Evolutionary conservation across 192 early-diverging fungal genomes (phyloP).

Genomic region (Backusella parvicylindrica): DNA sequence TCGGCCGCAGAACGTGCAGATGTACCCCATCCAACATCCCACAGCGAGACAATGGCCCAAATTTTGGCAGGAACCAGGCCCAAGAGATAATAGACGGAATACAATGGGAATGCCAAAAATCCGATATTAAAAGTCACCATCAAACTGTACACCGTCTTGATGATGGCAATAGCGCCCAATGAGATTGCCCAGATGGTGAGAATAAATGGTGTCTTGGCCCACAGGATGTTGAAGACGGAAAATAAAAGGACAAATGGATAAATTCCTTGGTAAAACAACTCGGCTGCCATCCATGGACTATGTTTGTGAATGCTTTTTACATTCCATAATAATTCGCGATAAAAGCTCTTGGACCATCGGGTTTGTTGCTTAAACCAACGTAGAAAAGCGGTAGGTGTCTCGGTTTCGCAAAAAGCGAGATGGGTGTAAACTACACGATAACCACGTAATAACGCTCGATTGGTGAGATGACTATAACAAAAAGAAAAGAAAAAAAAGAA

Average conservation of each 20-base stretch:
- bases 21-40: constrained; percentile 60
- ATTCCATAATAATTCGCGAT: constrained; percentile 52
- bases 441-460: constrained; percentile 45
- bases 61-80: constrained; percentile 58
- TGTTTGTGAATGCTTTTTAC: constrained; percentile 48
- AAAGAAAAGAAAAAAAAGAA: not conserved
- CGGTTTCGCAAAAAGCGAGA: constrained; percentile 58
- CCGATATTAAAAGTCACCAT: constrained; percentile 33
- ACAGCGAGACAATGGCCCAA: constrained; percentile 51
- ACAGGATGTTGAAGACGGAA: constrained; percentile 41
- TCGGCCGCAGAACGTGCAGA: constrained; percentile 34
- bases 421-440: constrained; percentile 53
- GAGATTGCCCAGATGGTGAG: constrained; percentile 46
- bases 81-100: constrained; percentile 49
- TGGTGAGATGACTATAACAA: constrained; percentile 47
- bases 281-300: constrained; percentile 59
- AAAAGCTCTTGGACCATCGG: constrained; percentile 63
- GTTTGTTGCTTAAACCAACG: constrained; percentile 64
- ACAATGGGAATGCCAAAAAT: constrained; percentile 47
- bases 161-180: constrained; percentile 36
- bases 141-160: constrained; percentile 46
- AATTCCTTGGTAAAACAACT: constrained; percentile 54
- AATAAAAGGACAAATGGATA: constrained; percentile 61
- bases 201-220: constrained; percentile 23
- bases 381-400: constrained; percentile 52